A percentile compares a stretch with the other conserved stretches of the same genome.
Evolutionary conservation across 176 grass and related monocot genomes (phyloP).

Genomic region (Oryza coarctata): DNA sequence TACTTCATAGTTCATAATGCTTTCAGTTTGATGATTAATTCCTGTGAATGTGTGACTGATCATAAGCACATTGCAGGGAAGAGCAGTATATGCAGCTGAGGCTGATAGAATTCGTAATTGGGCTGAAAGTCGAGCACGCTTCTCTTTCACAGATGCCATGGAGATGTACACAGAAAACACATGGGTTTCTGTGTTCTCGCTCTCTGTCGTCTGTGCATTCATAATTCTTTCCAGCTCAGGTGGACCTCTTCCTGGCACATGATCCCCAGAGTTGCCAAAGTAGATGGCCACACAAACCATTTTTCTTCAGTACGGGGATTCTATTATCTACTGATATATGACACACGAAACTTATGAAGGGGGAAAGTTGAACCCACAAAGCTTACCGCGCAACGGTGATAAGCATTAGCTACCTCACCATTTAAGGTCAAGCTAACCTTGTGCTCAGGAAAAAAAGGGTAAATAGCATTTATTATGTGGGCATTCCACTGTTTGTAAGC

Average conservation of each 20-base stretch:
- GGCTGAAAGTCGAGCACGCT: slow-evolving; percentile 88
- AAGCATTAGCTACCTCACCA: slow-evolving; percentile 2
- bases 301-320: background rate
- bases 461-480: slow-evolving; percentile 36
- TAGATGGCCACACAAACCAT: background rate
- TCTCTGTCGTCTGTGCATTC: slow-evolving; percentile 94
- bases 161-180: slow-evolving; percentile 97
- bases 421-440: slow-evolving; percentile 43
- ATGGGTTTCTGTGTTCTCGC: slow-evolving; percentile 96
- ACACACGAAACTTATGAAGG: background rate
- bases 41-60: background rate
- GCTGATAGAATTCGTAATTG: slow-evolving; percentile 95
- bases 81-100: slow-evolving; percentile 88
- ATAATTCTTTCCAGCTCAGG: slow-evolving; percentile 92
- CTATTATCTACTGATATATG: slow-evolving; percentile 8
- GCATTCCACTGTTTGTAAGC: slow-evolving; percentile 48
- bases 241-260: slow-evolving; percentile 77
- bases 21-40: background rate
- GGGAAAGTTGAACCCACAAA: slow-evolving; percentile 22
- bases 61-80: slow-evolving; percentile 53
- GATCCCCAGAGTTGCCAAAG: slow-evolving; percentile 2
- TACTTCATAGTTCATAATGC: background rate
- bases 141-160: slow-evolving; percentile 98
- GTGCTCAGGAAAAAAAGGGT: slow-evolving; percentile 20
- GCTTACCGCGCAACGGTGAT: slow-evolving; percentile 3